phyloP scores from a whole-genome alignment of 2,329 filamentous ascomycete species.

The Gyromitra esculenta region DNA sequence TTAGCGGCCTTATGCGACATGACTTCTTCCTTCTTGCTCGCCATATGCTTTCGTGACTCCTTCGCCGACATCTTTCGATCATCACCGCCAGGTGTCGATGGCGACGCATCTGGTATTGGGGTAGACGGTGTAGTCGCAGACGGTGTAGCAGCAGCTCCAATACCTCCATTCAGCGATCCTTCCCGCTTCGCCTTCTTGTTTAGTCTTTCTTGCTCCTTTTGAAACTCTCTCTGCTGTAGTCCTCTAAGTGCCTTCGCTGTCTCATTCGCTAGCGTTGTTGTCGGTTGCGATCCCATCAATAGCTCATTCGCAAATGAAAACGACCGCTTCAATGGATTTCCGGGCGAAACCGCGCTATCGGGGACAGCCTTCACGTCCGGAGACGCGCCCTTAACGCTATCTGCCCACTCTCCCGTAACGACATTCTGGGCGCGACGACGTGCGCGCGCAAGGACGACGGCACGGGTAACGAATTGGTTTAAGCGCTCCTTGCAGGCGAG shows the following conservation, averaged over 20 bases:
- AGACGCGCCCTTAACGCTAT: constrained; percentile 51
- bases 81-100: constrained; percentile 46
- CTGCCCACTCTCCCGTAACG: constrained; percentile 54
- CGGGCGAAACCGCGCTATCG: constrained; percentile 48
- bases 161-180: constrained; percentile 26
- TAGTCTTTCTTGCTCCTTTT: constrained; percentile 50
- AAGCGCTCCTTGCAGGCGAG: constrained; percentile 52
- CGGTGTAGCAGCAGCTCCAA: constrained; percentile 21
- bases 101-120: constrained; percentile 30
- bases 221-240: constrained; percentile 53
- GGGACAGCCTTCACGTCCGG: constrained; percentile 42
- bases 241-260: constrained; percentile 52
- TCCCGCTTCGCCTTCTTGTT: constrained; percentile 53
- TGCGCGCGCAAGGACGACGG: constrained; percentile 48
- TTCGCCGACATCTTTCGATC: constrained; percentile 56
- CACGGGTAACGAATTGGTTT: constrained; percentile 51
- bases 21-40: constrained; percentile 57
- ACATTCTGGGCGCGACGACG: constrained; percentile 52
- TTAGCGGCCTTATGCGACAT: constrained; percentile 57
- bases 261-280: constrained; percentile 53
- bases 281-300: constrained; percentile 14
- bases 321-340: constrained; percentile 46
- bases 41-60: constrained; percentile 56
- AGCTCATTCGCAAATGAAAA: constrained; percentile 45
- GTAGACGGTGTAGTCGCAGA: constrained; percentile 44